phyloP scores from a whole-genome alignment of 2,329 filamentous ascomycete genomes.

The Dothistroma septosporum region DNA sequence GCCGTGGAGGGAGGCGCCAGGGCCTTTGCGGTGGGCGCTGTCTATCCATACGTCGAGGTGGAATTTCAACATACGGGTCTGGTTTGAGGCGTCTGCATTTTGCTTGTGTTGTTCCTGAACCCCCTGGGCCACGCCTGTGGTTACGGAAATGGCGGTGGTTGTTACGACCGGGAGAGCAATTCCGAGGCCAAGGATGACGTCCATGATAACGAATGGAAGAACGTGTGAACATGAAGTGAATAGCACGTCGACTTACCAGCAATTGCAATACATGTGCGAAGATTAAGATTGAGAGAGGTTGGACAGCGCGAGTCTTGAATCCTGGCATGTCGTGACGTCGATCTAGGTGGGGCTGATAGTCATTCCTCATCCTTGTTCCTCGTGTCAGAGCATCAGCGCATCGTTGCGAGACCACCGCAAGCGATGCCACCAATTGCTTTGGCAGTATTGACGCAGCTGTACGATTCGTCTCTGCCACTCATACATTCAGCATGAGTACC shows the following conservation, averaged over 20 bases:
- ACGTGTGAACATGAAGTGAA: not conserved
- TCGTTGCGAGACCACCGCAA: not conserved
- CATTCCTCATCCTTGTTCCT: not conserved
- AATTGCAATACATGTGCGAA: not conserved
- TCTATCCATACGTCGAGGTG: slow-evolving; percentile 46
- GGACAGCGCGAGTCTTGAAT: slow-evolving; percentile 5
- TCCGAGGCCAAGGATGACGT: slow-evolving; percentile 34
- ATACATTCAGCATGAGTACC: not conserved
- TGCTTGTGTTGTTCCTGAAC: slow-evolving; percentile 48
- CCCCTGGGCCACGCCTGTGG: slow-evolving; percentile 50
- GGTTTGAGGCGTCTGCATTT: slow-evolving; percentile 48
- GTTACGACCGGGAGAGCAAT: slow-evolving; percentile 33
- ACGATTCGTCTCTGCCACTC: not conserved
- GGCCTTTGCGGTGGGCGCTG: slow-evolving; percentile 21
- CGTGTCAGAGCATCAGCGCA: not conserved
- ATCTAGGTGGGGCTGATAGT: not conserved
- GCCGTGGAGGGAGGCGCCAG: slow-evolving; percentile 40
- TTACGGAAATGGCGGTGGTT: slow-evolving; percentile 46
- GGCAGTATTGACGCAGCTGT: not conserved
- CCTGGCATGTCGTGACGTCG: not conserved
- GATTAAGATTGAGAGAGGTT: not conserved
- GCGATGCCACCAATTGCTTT: not conserved
- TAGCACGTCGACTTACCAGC: not conserved
- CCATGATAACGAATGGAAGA: slow-evolving; percentile 24
- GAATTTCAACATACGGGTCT: slow-evolving; percentile 51